These are phyloP conservation scores for Limtongia smithiae DNA, from an alignment of 805 yeast genomes.

Conservation along the genomic window DNA sequence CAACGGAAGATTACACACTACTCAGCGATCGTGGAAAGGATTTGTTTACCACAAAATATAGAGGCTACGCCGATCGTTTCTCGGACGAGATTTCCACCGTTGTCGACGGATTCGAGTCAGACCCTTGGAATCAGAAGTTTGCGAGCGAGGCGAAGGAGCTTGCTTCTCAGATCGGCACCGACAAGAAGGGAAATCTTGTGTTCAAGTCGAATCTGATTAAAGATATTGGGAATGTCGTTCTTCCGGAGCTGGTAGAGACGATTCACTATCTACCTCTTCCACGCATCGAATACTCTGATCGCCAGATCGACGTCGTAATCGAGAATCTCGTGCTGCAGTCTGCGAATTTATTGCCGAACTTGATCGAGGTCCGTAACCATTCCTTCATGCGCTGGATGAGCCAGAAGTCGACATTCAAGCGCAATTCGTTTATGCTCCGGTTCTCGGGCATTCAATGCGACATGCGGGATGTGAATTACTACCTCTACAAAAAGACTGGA, in stretches of 20 bases:
- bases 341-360: conserved; percentile 20
- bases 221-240: conserved; percentile 17
- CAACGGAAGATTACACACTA: conserved; percentile 13
- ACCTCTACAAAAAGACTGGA: conserved; percentile 22
- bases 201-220: neutral
- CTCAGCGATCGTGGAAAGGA: conserved; percentile 20
- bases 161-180: conserved; percentile 4
- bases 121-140: conserved; percentile 17
- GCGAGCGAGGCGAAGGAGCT: conserved; percentile 9
- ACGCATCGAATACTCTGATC: conserved; percentile 25
- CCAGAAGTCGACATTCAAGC: conserved; percentile 1
- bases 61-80: conserved; percentile 15
- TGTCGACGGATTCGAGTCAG: conserved; percentile 14
- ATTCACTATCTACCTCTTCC: conserved; percentile 25
- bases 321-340: conserved; percentile 26
- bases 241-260: conserved; percentile 18
- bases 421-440: conserved; percentile 10
- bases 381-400: conserved; percentile 20
- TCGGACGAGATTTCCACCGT: conserved; percentile 11
- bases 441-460: conserved; percentile 22
- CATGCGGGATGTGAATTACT: conserved; percentile 21
- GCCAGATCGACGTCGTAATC: conserved; percentile 20
- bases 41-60: conserved; percentile 10
- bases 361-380: conserved; percentile 22
- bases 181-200: neutral